Evolutionary conservation across 2,329 filamentous ascomycete species (phyloP).

Genomic region (Fusarium sp.): DNA sequence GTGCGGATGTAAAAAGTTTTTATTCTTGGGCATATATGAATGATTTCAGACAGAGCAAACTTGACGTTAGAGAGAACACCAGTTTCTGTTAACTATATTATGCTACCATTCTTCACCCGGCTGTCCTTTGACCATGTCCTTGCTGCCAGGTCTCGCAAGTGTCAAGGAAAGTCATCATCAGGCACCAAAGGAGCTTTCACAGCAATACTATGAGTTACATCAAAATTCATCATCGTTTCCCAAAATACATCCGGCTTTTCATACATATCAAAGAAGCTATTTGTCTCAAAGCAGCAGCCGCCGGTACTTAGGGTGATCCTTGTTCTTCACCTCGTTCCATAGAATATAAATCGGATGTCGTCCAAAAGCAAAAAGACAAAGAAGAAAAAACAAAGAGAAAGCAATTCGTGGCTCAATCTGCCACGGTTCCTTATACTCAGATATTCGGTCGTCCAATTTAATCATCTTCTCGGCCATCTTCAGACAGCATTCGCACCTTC

Average conservation of each 20-base stretch:
- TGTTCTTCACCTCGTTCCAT: background rate
- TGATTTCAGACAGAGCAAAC: background rate
- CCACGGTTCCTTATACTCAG: background rate
- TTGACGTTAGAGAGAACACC: too few relatives aligned
- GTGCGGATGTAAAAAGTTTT: too few relatives aligned
- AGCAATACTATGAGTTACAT: background rate
- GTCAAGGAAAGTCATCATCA: background rate
- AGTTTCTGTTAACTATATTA: background rate
- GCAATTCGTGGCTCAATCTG: background rate
- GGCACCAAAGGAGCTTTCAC: background rate
- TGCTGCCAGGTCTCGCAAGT: background rate
- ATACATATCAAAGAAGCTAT: background rate
- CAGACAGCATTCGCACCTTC: conserved; percentile 14
- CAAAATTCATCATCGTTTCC: background rate
- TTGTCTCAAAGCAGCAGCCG: background rate
- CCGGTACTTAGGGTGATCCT: background rate
- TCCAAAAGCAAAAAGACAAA: background rate
- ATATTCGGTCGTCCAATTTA: background rate
- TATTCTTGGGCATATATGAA: background rate
- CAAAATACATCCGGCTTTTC: background rate
- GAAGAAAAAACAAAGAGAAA: background rate
- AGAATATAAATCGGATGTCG: background rate
- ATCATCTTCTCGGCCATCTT: conserved; percentile 8
- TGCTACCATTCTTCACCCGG: too few relatives aligned
- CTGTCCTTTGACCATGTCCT: background rate